Conservation (phyloP, 192 early-diverging fungal species). For the Backusella luteola region DNA sequence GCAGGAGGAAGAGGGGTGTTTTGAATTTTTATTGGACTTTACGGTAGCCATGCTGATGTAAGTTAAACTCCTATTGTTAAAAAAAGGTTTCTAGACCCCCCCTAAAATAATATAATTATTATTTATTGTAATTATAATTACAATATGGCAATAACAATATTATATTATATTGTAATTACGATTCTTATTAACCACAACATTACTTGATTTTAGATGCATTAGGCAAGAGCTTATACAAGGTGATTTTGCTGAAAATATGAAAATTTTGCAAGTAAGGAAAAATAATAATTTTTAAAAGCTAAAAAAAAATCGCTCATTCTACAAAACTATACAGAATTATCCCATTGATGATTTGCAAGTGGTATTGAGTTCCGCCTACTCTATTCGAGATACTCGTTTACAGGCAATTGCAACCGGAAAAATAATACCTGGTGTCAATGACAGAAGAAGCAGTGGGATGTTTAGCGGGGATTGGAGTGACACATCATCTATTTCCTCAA, state of each 20-base stretch:
- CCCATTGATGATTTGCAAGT: constrained; percentile 49
- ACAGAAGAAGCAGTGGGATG: constrained; percentile 23
- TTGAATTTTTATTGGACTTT: constrained; percentile 77
- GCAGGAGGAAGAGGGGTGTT: constrained; percentile 40
- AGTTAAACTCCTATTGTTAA: constrained; percentile 21
- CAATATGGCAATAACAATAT: neutral
- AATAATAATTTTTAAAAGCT: neutral
- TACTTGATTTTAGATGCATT: constrained; percentile 40
- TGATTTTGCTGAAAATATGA: constrained; percentile 61
- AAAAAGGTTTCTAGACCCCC: neutral
- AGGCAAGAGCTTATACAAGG: constrained; percentile 53
- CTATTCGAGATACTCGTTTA: constrained; percentile 28
- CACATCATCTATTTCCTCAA: constrained; percentile 26
- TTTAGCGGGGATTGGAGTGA: constrained; percentile 27
- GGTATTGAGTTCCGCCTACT: constrained; percentile 24
- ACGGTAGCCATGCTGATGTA: constrained; percentile 71
- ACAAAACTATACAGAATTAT: constrained; percentile 49
- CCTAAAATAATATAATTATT: neutral
- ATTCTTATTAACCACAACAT: neutral
- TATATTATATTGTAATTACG: constrained; percentile 2
- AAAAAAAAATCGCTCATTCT: neutral
- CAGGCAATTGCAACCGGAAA: constrained; percentile 11
- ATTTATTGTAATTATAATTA: neutral
- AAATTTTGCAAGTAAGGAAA: constrained; percentile 53
- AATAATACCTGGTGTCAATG: constrained; percentile 29